Evolutionary conservation across 2,329 filamentous ascomycete genomes (phyloP), one percentile per base, ranked within the genome.

Genomic region (Exserohilum turcica): DNA sequence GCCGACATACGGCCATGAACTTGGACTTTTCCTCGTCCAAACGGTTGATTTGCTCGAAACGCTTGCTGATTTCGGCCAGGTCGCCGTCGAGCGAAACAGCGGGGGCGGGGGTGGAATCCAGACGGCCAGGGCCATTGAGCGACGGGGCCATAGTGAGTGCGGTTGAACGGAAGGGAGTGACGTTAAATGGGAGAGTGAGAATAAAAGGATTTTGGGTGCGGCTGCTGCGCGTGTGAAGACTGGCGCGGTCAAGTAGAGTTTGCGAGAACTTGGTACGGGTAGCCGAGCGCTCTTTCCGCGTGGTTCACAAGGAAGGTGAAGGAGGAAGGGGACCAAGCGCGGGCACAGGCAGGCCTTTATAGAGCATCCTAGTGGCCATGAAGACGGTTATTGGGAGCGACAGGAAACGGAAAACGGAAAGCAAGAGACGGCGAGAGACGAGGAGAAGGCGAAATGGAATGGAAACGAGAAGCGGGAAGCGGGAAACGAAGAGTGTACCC

Each of bases 1-100:
- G 5, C n/a, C 33, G 32, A 40, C 60, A 24, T 44, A 74, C 74
- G 48, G 69, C 60, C 29, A 77, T 62, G 27, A 77, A 62, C 6
- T 59, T 57, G 15, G 67, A 64, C 53, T 71, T 77, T 21, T 67
- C 60, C 6, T 56, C 54, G 12, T 76, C 72, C 35, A 62, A 48
- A 5, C 48, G 51, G 36, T 70, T 64, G 8, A 76, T 42, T 13
- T 68, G 52, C n/a, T 71, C 65, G 28, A 68, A 68, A 31, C 73
- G 73, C 24, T 57, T 51, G 59, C 64, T 71, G 10, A 76, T 43
- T 8, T 52, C 43, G 9, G 44, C 45, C 12, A 63, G 37, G 13
- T 64, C 54, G 9, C 29, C 24, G 24, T 47, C 48, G 16, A 32
- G 15, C 16, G 38, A 16, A 21, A n/a, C n/a, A n/a, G n/a, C n/a